Evolutionary conservation across 805 yeast species (phyloP), one percentile per base, ranked within the genome.

Genomic region (Sungouiella blattae): DNA sequence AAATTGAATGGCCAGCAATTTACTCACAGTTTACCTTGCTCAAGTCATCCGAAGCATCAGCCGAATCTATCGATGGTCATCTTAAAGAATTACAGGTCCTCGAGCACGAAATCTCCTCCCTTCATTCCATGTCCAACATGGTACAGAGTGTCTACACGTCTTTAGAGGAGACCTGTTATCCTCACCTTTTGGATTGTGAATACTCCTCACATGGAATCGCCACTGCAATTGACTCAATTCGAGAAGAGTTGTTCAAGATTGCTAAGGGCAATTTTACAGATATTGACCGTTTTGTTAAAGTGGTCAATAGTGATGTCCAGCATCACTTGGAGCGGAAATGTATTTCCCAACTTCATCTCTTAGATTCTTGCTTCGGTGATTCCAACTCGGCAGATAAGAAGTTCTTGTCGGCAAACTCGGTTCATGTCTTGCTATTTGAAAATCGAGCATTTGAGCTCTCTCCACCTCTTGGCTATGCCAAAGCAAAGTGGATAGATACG

Each of bases 391-490:
- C 24, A n/a, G 5, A 23, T 13, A 16, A 28, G 14, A 12, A 11
- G 17, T n/a, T 11, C 26, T 16, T 13, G 17, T 22, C 16, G 15
- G 8, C 7, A 29, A 11, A 14, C 18, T n/a, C 39, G 12, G 8
- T 23, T 15, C 79, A 71, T 44, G 51, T 47, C 2, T 51, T 78
- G 3, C 24, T 54, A 0, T 56, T 70, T 16, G 61, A 60, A 23
- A 64, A 69, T 30, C 62, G 61, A 21, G 39, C 53, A 0, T 57
- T 78, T 18, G 33, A 38, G 3, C 46, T 75, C 3, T 18, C 40
- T 0, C 83, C 83, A 0, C 50, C 68, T 0, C 42, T 77, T 0
- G 67, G 61, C 22, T 14, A 28, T 0, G 47, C 75, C 0, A 73
- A 72, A 33, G 42, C 46, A 13, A 2, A 31, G 1, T 59, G 62